phyloP scores from a whole-genome alignment of 306 rosid genomes.

The Vachellia pachyceras region DNA sequence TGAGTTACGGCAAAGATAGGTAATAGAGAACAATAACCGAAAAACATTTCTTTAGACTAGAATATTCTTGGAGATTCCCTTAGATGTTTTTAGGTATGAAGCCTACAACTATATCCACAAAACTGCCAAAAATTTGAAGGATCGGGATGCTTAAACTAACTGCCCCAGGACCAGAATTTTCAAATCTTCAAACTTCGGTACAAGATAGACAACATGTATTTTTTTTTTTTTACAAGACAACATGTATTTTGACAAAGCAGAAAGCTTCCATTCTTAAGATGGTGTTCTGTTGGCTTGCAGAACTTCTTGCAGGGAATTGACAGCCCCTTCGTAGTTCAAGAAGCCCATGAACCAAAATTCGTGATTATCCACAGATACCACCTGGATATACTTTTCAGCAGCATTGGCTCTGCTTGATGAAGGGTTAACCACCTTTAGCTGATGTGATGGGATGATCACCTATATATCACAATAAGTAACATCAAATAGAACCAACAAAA shows the following conservation, averaged over 20 bases:
- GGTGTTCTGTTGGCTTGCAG: constrained; percentile 50
- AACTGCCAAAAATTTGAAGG: constrained; percentile 36
- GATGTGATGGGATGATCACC: constrained; percentile 87
- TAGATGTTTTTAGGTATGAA: background rate
- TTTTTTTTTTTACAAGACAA: too few species aligned
- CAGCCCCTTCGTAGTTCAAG: constrained; percentile 76
- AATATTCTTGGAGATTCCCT: background rate
- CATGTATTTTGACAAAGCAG: constrained; percentile 29
- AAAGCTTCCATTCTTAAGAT: constrained; percentile 47
- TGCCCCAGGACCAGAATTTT: constrained; percentile 36
- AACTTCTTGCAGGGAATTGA: constrained; percentile 62
- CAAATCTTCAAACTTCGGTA: constrained; percentile 27
- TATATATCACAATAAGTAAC: constrained; percentile 39
- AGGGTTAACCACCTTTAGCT: constrained; percentile 84
- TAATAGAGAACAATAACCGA: background rate
- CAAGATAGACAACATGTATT: constrained; percentile 22
- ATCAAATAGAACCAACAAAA: background rate
- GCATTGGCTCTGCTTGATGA: constrained; percentile 73
- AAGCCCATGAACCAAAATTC: constrained; percentile 99
- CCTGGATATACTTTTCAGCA: constrained; percentile 87
- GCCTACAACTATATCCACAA: constrained; percentile 40
- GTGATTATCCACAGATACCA: constrained; percentile 77
- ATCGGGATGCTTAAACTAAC: constrained; percentile 32
- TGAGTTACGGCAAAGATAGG: background rate
- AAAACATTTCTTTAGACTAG: background rate